phyloP scores from a whole-genome alignment of 2,329 filamentous ascomycete genomes.

The Harringtonia lauricola region DNA sequence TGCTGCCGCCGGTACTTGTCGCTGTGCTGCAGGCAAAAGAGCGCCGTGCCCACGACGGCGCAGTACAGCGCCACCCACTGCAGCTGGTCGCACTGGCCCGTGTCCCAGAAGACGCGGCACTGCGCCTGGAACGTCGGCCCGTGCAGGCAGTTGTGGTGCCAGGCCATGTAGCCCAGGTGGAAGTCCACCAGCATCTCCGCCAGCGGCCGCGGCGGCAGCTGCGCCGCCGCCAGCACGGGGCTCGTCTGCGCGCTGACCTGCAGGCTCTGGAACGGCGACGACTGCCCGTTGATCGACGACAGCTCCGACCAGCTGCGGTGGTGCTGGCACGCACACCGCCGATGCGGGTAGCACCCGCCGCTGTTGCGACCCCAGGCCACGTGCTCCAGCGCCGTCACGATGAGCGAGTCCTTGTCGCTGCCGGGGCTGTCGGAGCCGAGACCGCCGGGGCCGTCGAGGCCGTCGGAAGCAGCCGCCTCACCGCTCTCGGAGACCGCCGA shows the following conservation, averaged over 20 bases:
- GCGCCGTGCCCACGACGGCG: slow-evolving; percentile 12
- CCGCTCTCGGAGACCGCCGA: not conserved
- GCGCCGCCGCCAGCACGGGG: not conserved
- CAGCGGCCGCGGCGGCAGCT: slow-evolving; percentile 6
- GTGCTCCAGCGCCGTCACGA: slow-evolving; percentile 23
- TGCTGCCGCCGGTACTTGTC: slow-evolving; percentile 5
- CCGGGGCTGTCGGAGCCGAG: not conserved
- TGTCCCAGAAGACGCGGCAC: slow-evolving; percentile 35
- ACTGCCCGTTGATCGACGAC: slow-evolving; percentile 1
- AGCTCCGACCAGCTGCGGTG: slow-evolving; percentile 5
- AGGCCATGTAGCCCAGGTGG: slow-evolving; percentile 15
- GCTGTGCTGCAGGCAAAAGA: slow-evolving; percentile 15
- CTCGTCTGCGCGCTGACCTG: not conserved
- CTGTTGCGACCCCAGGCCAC: slow-evolving; percentile 25
- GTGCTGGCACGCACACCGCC: slow-evolving; percentile 12
- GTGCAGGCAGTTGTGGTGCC: slow-evolving; percentile 28
- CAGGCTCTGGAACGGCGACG: not conserved
- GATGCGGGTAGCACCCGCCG: slow-evolving; percentile 18
- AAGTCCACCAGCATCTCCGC: slow-evolving; percentile 15
- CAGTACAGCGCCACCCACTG: slow-evolving; percentile 18
- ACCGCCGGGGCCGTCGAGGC: no score
- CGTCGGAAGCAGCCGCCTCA: not conserved
- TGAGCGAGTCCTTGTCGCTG: slow-evolving; percentile 12
- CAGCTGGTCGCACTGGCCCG: slow-evolving; percentile 11
- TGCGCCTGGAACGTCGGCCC: slow-evolving; percentile 40